Conservation (phyloP, 140 eudicot species). For the Cichorium intybus region DNA sequence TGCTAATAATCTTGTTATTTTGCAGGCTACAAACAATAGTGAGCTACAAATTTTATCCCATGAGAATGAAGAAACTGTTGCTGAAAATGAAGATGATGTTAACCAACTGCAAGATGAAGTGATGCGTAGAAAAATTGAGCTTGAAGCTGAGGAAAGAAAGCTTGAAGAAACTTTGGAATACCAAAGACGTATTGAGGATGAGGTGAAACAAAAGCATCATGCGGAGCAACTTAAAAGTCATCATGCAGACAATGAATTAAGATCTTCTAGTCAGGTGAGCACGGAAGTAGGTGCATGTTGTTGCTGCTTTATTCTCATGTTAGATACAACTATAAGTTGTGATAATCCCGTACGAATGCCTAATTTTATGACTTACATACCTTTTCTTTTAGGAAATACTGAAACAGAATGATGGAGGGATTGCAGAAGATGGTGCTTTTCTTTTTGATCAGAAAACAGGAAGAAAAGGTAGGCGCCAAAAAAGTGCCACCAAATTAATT, state of each 20-base stretch:
- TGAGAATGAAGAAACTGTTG: slow-evolving; percentile 35
- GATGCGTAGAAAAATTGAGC: slow-evolving; percentile 62
- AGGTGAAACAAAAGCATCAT: slow-evolving; percentile 89
- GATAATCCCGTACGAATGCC: not conserved
- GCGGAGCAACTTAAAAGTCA: slow-evolving; percentile 68
- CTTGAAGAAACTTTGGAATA: slow-evolving; percentile 96
- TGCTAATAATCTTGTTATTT: slow-evolving; percentile 5
- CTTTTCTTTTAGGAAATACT: slow-evolving; percentile 17
- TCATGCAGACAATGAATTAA: slow-evolving; percentile 30
- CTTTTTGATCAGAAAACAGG: slow-evolving; percentile 41
- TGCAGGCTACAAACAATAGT: slow-evolving; percentile 52
- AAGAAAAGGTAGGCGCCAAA: slow-evolving; percentile 51
- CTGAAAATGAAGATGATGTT: slow-evolving; percentile 37
- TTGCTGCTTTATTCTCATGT: not conserved
- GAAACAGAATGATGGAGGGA: slow-evolving; percentile 31
- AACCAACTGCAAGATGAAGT: slow-evolving; percentile 63
- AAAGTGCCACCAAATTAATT: slow-evolving; percentile 32
- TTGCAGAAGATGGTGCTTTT: slow-evolving; percentile 31
- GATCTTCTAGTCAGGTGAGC: slow-evolving; percentile 3
- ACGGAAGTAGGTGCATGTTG: not conserved
- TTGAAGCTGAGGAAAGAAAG: slow-evolving; percentile 96
- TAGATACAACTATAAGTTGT: not conserved
- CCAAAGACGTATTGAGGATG: slow-evolving; percentile 90
- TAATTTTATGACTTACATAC: not conserved
- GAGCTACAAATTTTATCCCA: not conserved